Evolutionary conservation across 2,329 filamentous ascomycete species (phyloP).

Genomic region (Fusarium sp.): DNA sequence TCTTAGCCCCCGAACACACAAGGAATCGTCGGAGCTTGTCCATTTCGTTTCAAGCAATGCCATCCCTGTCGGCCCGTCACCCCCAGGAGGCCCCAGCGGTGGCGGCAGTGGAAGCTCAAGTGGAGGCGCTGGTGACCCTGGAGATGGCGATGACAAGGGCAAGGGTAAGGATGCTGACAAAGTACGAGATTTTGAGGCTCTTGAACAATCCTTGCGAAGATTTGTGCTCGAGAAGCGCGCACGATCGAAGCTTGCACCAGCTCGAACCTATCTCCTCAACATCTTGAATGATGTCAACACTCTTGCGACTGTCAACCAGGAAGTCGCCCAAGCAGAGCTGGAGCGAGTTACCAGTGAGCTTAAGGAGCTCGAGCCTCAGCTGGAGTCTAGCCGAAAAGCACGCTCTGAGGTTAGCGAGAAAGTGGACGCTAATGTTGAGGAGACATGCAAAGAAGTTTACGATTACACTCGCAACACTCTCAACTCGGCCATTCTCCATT

Average conservation of each 20-base stretch:
- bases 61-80: slow-evolving; percentile 76
- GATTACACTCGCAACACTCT: slow-evolving; percentile 82
- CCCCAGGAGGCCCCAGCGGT: slow-evolving; percentile 65
- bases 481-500: slow-evolving; percentile 77
- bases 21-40: slow-evolving; percentile 91
- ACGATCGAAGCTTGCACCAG: slow-evolving; percentile 93
- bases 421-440: slow-evolving; percentile 84
- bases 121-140: slow-evolving; percentile 67
- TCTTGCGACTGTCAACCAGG: slow-evolving; percentile 85
- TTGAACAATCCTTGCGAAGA: slow-evolving; percentile 88
- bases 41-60: slow-evolving; percentile 99
- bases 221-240: slow-evolving; percentile 97
- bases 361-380: slow-evolving; percentile 82
- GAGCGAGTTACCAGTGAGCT: slow-evolving; percentile 85
- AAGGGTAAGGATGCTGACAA: slow-evolving; percentile 93
- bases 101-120: slow-evolving; percentile 64
- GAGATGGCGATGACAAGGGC: slow-evolving; percentile 70
- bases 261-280: slow-evolving; percentile 94
- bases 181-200: slow-evolving; percentile 85
- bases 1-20: slow-evolving; percentile 92
- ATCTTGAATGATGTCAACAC: slow-evolving; percentile 87
- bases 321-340: slow-evolving; percentile 86
- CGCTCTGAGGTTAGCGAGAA: slow-evolving; percentile 82
- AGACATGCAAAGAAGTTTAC: slow-evolving; percentile 87
- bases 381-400: slow-evolving; percentile 85